Conservation (phyloP, 805 yeast genomes). For the Pichia cabralensis region DNA sequence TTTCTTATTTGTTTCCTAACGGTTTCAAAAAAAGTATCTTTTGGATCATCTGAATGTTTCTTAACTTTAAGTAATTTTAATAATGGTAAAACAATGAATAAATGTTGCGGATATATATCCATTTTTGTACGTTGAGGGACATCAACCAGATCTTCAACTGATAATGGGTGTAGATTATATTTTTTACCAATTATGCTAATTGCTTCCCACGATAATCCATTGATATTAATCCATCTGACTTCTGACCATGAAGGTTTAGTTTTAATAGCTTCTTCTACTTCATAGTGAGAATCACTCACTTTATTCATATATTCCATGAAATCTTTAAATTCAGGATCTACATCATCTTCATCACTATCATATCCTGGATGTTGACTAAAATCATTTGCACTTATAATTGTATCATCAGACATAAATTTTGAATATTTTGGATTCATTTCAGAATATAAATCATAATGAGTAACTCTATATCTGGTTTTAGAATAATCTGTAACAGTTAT, state of each 20-base stretch:
- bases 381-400: conserved; percentile 8
- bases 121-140: conserved; percentile 51
- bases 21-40: conserved; percentile 1
- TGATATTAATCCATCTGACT: conserved; percentile 48
- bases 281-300: conserved; percentile 16
- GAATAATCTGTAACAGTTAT: conserved; percentile 46
- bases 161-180: conserved; percentile 41
- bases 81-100: conserved; percentile 47
- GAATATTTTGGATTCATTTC: conserved; percentile 16
- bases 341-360: conserved; percentile 3
- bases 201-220: conserved; percentile 55
- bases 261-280: conserved; percentile 24
- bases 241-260: conserved; percentile 37
- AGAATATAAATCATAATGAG: conserved; percentile 31
- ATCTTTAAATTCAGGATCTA: conserved; percentile 2
- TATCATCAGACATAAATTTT: conserved; percentile 9
- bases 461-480: conserved; percentile 32
- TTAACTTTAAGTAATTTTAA: conserved; percentile 32
- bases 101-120: conserved; percentile 40
- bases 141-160: conserved; percentile 55
- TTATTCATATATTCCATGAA: conserved; percentile 11
- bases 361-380: too few relatives aligned
- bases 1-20: conserved; percentile 2
- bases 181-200: conserved; percentile 35
- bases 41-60: conserved; percentile 2